Evolutionary conservation across 1,284 basidiomycete genomes (phyloP).

Genomic region (Chalciporus sp.): DNA sequence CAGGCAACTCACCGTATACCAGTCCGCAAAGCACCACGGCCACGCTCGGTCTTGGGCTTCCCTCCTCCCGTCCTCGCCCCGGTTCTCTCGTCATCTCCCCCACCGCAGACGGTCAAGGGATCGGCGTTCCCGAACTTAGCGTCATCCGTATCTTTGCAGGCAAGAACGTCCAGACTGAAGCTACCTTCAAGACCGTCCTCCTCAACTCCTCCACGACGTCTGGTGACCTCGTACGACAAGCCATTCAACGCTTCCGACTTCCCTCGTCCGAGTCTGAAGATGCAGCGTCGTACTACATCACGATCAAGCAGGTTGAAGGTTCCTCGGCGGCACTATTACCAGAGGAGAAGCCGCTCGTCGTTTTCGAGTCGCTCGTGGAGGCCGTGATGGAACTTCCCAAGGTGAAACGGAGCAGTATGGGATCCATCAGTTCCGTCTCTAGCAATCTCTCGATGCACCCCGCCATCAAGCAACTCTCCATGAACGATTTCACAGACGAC

Average conservation of each 20-base stretch:
- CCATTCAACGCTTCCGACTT: conserved; percentile 90
- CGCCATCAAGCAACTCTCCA: conserved; percentile 88
- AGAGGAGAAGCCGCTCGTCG: conserved; percentile 79
- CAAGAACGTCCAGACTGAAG: conserved; percentile 83
- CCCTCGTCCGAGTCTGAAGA: conserved; percentile 60
- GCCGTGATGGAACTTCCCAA: conserved; percentile 79
- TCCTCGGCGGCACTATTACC: conserved; percentile 74
- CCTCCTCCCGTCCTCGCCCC: conserved; percentile 58
- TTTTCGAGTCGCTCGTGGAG: conserved; percentile 85
- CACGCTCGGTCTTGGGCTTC: conserved; percentile 52
- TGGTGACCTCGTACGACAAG: conserved; percentile 84
- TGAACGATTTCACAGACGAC: conserved; percentile 98
- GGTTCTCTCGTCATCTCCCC: conserved; percentile 73
- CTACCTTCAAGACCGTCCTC: conserved; percentile 97
- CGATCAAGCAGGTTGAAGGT: conserved; percentile 88
- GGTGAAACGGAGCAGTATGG: conserved; percentile 90
- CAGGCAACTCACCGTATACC: conserved; percentile 48
- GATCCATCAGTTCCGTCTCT: conserved; percentile 89
- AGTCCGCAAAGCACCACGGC: conserved; percentile 38
- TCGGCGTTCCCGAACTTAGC: conserved; percentile 82
- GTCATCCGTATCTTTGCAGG: conserved; percentile 96
- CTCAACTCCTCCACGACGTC: conserved; percentile 87
- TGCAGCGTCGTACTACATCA: conserved; percentile 78
- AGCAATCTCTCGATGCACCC: conserved; percentile 93
- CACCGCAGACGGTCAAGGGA: conserved; percentile 57